phyloP scores from a whole-genome alignment of 2,329 filamentous ascomycete species.

The Ilyonectria destructans region DNA sequence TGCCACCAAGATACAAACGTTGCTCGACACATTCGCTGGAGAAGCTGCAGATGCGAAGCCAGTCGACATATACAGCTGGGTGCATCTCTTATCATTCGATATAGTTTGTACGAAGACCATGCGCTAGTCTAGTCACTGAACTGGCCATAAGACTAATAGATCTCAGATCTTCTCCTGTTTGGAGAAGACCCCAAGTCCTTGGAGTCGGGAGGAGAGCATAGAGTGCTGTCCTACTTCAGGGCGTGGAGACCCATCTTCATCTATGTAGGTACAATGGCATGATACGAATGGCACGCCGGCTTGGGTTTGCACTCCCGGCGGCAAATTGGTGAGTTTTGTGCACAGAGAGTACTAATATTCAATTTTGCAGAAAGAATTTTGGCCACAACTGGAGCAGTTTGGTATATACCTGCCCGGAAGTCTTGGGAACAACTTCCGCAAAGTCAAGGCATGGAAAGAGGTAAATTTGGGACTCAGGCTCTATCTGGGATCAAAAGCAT shows the following conservation, averaged over 20 bases:
- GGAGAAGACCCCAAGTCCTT: constrained; percentile 13
- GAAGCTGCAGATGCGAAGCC: background rate
- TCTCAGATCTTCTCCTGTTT: constrained; percentile 7
- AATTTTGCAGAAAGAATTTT: constrained; percentile 13
- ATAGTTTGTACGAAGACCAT: constrained; percentile 10
- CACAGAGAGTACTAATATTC: too few relatives aligned
- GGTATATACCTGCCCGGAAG: constrained; percentile 10
- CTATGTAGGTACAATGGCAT: constrained; percentile 3
- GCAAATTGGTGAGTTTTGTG: too few relatives aligned
- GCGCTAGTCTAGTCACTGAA: background rate
- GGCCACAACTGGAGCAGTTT: background rate
- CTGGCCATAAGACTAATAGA: background rate
- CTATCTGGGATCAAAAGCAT: too few relatives aligned
- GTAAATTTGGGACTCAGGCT: background rate
- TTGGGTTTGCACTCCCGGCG: too few relatives aligned
- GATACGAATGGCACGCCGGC: too few relatives aligned
- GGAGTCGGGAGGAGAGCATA: constrained; percentile 3
- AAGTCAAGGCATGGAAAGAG: constrained; percentile 15
- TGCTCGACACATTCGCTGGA: background rate
- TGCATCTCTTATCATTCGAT: constrained; percentile 10
- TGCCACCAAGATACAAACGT: background rate
- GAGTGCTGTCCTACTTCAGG: constrained; percentile 10
- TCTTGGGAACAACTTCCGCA: constrained; percentile 6
- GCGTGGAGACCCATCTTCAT: constrained; percentile 19
- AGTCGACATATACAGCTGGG: background rate